A percentile compares a stretch with the other conserved stretches of the same genome.
Evolutionary conservation across 1,284 basidiomycete genomes (phyloP).

Genomic region (Pisolithus thermaeus): DNA sequence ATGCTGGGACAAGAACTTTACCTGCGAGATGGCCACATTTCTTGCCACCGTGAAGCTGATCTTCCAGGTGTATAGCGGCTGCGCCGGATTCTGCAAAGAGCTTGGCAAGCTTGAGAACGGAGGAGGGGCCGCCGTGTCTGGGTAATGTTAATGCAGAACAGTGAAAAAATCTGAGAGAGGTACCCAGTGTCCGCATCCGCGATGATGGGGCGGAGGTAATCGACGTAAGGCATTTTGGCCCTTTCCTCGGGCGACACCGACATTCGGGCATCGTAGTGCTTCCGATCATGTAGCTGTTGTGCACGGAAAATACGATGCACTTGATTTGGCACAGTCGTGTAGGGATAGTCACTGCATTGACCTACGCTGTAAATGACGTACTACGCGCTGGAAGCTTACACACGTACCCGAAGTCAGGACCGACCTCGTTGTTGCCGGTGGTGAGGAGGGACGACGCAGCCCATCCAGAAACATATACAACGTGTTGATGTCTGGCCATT

Average conservation of each 20-base stretch:
- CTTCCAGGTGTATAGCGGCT: slow-evolving; percentile 85
- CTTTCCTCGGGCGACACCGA: slow-evolving; percentile 58
- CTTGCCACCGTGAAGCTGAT: slow-evolving; percentile 89
- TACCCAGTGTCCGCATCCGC: slow-evolving; percentile 94
- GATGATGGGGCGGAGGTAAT: slow-evolving; percentile 91
- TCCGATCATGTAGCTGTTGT: slow-evolving; percentile 82
- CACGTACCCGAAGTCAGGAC: slow-evolving; percentile 90
- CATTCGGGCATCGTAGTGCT: slow-evolving; percentile 83
- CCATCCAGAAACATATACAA: slow-evolving; percentile 95
- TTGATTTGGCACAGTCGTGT: slow-evolving; percentile 92
- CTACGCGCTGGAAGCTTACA: neutral
- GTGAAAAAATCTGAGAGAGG: slow-evolving; percentile 10
- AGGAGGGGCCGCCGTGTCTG: slow-evolving; percentile 87
- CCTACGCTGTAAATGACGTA: neutral
- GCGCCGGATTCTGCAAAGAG: slow-evolving; percentile 91
- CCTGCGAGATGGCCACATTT: slow-evolving; percentile 95
- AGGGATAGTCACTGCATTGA: slow-evolving; percentile 74
- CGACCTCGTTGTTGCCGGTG: slow-evolving; percentile 92
- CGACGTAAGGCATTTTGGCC: slow-evolving; percentile 68
- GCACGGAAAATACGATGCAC: slow-evolving; percentile 83
- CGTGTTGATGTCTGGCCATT: slow-evolving; percentile 93
- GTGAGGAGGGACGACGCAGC: slow-evolving; percentile 84
- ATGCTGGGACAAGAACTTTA: slow-evolving; percentile 88
- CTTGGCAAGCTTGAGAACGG: slow-evolving; percentile 96
- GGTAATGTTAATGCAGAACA: neutral